Evolutionary conservation across 73 alveolate genomes (phyloP).

Genomic region (Effrenium voratum): DNA sequence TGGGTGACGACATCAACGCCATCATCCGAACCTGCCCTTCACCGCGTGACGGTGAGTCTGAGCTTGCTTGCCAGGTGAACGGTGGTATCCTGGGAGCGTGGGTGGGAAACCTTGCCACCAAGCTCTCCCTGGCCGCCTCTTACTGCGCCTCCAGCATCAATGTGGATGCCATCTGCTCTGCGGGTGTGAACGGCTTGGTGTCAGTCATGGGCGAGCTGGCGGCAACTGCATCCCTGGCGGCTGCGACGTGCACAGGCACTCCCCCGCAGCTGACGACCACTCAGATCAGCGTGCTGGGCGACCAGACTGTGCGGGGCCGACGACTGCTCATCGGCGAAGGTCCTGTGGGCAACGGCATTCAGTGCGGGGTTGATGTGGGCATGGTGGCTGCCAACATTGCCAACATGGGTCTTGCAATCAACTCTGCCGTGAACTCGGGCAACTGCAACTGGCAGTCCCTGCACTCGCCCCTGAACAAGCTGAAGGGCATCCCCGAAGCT

Average conservation of each 20-base stretch:
- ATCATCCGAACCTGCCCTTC: slow-evolving; percentile 6
- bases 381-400: slow-evolving; percentile 45
- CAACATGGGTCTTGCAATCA: slow-evolving; percentile 52
- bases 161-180: slow-evolving; percentile 68
- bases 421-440: slow-evolving; percentile 46
- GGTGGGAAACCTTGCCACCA: slow-evolving; percentile 78
- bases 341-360: slow-evolving; percentile 58
- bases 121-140: slow-evolving; percentile 72
- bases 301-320: slow-evolving; percentile 77
- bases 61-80: slow-evolving; percentile 50
- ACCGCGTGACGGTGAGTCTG: neutral
- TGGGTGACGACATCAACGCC: neutral
- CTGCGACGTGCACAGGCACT: slow-evolving; percentile 33
- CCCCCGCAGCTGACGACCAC: slow-evolving; percentile 77
- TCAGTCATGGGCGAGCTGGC: slow-evolving; percentile 79
- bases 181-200: slow-evolving; percentile 58
- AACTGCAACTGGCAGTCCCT: neutral
- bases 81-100: slow-evolving; percentile 66
- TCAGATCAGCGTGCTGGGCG: slow-evolving; percentile 80
- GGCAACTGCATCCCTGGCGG: slow-evolving; percentile 71
- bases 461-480: neutral
- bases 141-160: slow-evolving; percentile 36
- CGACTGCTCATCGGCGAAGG: slow-evolving; percentile 68
- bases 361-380: slow-evolving; percentile 74
- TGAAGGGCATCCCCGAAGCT: slow-evolving; percentile 35